Evolutionary conservation across 177 flowering plant species (phyloP), one percentile per base, ranked within the genome.

Genomic region (Vitis hybrid): DNA sequence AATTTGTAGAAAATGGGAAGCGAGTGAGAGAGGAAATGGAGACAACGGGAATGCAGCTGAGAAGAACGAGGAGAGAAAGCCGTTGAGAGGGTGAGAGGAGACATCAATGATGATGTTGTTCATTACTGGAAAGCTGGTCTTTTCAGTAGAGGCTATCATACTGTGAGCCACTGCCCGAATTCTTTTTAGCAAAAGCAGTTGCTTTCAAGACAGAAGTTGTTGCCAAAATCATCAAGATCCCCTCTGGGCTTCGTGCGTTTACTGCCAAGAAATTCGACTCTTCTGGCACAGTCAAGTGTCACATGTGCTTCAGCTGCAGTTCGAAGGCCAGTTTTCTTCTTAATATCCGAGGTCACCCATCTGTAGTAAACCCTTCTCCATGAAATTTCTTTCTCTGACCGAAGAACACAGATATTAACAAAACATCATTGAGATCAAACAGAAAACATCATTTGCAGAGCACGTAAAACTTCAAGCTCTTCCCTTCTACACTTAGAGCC

Each of bases 311-410:
- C 98, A 22, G 82, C 29, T 22, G 93, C 81, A 76, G 85, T 86
- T 60, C 88, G 88, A 69, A 95, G 93, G 63, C 99, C 98, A 19
- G 77, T 65, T 82, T 91, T 19, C 19, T 93, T 73, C 89, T 80
- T 74, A 95, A 84, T 73, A 95, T 90, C 19, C 72, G 90, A 75
- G 91, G 92, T 98, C 98, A 95, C 45, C 85, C 91, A 71, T 87
- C 96, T n/a, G 92, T 26, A 61, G 48, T 67, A 77, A 93, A 95
- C 76, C 96, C 89, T 82, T 93, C 99, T 62, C 97, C 99, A 64
- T 98, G 99, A 80, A 95, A 95, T 77, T 76, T 91, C 60, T 73
- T 79, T 64, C 86, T 87, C 76, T 91, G 92, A 73, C 89, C 96
- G 67, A 84, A 83, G 77, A 93, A 95, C 2, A 93, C 94, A 26